A percentile compares a stretch with the other conserved stretches of the same genome.
These are phyloP conservation scores for Fraxinus paxiana DNA, from an alignment of 305 asterid genomes.

Conservation along the genomic window DNA sequence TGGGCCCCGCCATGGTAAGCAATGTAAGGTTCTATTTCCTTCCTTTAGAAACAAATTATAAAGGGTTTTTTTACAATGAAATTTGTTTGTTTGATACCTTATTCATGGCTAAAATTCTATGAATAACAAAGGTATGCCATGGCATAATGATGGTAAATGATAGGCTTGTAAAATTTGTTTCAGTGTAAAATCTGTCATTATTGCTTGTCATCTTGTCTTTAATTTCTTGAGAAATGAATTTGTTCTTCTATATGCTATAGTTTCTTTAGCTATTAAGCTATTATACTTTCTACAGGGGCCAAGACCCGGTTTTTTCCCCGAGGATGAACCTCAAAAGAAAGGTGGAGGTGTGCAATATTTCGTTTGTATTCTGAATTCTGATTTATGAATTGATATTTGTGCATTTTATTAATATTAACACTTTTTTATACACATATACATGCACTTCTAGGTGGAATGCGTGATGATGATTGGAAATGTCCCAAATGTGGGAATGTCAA, in stretches of 20 bases:
- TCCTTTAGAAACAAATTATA: neutral
- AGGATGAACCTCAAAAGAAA: slow-evolving; percentile 56
- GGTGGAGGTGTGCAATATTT: slow-evolving; percentile 35
- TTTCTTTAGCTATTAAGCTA: neutral
- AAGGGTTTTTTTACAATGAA: slow-evolving; percentile 1
- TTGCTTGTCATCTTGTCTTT: neutral
- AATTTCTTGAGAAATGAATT: neutral
- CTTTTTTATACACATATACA: neutral
- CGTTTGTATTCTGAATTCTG: slow-evolving; percentile 9
- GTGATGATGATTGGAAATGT: slow-evolving; percentile 86
- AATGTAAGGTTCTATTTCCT: neutral
- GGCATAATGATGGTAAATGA: neutral
- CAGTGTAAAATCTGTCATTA: neutral
- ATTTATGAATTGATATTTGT: slow-evolving; percentile 17
- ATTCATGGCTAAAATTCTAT: neutral
- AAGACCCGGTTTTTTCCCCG: slow-evolving; percentile 60
- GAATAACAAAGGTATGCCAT: neutral
- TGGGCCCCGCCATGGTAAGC: slow-evolving; percentile 67
- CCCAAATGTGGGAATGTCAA: slow-evolving; percentile 88
- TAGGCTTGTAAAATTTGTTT: neutral
- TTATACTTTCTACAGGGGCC: slow-evolving; percentile 51
- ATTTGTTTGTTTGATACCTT: neutral
- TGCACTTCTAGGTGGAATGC: slow-evolving; percentile 58
- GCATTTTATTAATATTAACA: neutral
- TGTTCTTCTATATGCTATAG: neutral